phyloP scores from a whole-genome alignment of 192 early-diverging fungal species.

The Mortierella alpina region DNA sequence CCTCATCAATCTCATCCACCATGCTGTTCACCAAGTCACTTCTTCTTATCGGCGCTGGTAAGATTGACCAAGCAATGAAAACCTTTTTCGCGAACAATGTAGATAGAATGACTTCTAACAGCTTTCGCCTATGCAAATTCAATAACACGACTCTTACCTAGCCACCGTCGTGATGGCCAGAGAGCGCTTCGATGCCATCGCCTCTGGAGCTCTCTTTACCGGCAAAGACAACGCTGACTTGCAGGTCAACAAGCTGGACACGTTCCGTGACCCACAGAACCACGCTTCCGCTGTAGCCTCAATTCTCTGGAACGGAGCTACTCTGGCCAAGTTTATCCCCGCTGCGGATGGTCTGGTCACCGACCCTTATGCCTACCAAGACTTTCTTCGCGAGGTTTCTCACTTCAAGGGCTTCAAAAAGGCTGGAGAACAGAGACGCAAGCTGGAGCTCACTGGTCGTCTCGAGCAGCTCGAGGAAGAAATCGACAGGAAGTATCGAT shows the following conservation, averaged over 20 bases:
- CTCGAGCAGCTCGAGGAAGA: too few species aligned
- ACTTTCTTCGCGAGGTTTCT: neutral
- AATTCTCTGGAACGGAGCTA: neutral
- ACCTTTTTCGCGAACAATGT: too few species aligned
- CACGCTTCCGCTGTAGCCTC: neutral
- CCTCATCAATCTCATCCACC: too few species aligned
- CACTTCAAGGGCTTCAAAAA: neutral
- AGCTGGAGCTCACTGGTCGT: too few species aligned
- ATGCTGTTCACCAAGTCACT: too few species aligned
- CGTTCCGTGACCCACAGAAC: constrained; percentile 1
- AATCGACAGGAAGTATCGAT: too few species aligned
- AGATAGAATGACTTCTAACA: neutral
- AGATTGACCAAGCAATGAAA: too few species aligned
- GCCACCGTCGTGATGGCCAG: neutral
- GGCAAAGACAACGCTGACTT: neutral
- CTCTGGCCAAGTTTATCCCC: neutral
- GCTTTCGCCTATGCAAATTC: neutral
- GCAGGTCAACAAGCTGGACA: too few species aligned
- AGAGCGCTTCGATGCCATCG: constrained; percentile 14
- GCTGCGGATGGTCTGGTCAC: neutral
- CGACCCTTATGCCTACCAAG: neutral
- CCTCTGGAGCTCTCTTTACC: constrained; percentile 5
- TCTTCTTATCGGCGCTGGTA: too few species aligned
- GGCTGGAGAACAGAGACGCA: too few species aligned
- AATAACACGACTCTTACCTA: neutral